These are phyloP conservation scores for Phialophora macrospora DNA, from an alignment of 2,329 filamentous ascomycete genomes.

Conservation along the genomic window DNA sequence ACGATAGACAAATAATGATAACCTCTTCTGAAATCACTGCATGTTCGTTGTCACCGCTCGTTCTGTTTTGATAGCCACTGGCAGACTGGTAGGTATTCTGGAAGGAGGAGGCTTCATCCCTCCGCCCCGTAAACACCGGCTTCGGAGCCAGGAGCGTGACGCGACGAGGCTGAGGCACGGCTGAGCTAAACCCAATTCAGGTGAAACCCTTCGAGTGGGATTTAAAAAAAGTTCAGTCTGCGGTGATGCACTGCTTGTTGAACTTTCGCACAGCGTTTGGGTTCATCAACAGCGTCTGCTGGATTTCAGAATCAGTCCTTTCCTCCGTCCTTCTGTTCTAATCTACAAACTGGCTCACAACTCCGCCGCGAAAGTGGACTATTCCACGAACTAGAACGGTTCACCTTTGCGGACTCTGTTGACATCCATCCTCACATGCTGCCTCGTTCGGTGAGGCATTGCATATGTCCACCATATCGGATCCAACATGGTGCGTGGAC, in stretches of 20 bases:
- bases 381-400: neutral
- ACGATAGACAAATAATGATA: neutral
- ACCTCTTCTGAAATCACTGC: neutral
- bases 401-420: neutral
- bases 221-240: constrained; percentile 1
- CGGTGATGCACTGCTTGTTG: neutral
- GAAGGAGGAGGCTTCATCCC: too few species aligned
- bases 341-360: neutral
- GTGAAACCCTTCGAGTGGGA: neutral
- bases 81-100: neutral
- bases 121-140: too few species aligned
- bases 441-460: constrained; percentile 23
- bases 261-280: neutral
- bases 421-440: constrained; percentile 28
- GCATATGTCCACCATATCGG: constrained; percentile 31
- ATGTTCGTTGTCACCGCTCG: neutral
- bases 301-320: neutral
- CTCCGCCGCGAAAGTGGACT: neutral
- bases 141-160: neutral
- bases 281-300: neutral
- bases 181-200: neutral
- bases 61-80: neutral
- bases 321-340: neutral
- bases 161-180: neutral
- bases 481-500: constrained; percentile 9